Percentiles rank a stretch among this genome's conserved stretches.
Evolutionary conservation across 2,329 filamentous ascomycete species (phyloP).

Genomic region (Thielaviopsis populi): DNA sequence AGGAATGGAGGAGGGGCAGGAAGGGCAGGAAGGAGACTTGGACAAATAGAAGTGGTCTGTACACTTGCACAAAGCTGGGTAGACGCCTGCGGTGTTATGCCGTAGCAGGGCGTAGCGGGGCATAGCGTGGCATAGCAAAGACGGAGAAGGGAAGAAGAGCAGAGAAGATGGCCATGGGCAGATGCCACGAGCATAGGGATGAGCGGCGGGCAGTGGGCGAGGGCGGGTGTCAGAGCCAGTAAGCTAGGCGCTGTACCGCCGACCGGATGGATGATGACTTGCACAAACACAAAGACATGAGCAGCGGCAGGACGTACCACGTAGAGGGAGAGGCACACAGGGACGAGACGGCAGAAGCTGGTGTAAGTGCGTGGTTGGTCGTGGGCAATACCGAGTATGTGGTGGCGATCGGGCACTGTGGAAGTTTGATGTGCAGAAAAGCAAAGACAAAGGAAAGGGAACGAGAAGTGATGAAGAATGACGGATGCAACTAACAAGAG

Average conservation of each 20-base stretch:
- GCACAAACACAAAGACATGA: not conserved
- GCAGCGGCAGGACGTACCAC: not conserved
- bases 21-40: not conserved
- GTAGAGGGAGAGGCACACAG: not conserved
- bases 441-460: too few species aligned
- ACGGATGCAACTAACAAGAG: too few species aligned
- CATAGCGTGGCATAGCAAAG: not conserved
- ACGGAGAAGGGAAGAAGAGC: not conserved
- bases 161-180: not conserved
- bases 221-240: too few species aligned
- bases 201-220: too few species aligned
- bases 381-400: too few species aligned
- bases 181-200: too few species aligned
- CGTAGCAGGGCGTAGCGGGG: not conserved
- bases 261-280: too few species aligned
- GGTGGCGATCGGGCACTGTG: too few species aligned
- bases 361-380: not conserved
- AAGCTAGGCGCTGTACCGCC: too few species aligned
- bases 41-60: not conserved
- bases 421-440: too few species aligned
- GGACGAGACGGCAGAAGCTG: not conserved
- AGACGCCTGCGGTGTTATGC: not conserved
- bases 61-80: not conserved
- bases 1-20: not conserved
- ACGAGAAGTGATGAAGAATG: not conserved